A percentile compares a stretch with the other conserved stretches of the same genome.
phyloP scores from a whole-genome alignment of 495 filamentous ascomycete genomes.

The Trichoderma virens region DNA sequence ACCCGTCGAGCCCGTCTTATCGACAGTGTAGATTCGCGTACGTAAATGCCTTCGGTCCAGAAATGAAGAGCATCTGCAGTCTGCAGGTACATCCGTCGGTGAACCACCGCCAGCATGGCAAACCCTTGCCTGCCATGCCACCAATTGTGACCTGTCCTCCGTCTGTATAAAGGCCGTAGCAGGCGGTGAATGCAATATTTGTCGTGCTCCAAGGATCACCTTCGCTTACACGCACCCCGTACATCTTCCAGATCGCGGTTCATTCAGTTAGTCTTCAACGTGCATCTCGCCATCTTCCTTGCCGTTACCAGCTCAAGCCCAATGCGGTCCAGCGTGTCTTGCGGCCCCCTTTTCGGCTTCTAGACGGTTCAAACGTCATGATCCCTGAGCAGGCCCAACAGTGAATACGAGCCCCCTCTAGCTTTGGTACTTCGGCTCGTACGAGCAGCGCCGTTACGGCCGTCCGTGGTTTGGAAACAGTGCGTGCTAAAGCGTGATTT shows the following conservation, averaged over 20 bases:
- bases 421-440: not conserved
- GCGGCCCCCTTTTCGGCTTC: not conserved
- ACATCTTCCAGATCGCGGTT: slow-evolving; percentile 2
- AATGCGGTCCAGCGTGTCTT: not conserved
- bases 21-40: not conserved
- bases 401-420: slow-evolving; percentile 1
- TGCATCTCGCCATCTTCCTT: not conserved
- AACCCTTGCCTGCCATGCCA: not conserved
- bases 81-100: not conserved
- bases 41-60: not conserved
- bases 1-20: not conserved
- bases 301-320: not conserved
- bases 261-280: not conserved
- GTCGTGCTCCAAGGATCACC: not conserved
- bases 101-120: not conserved
- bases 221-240: not conserved
- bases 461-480: not conserved
- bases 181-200: slow-evolving; percentile 1
- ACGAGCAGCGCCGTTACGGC: not conserved
- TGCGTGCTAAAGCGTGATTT: slow-evolving; percentile 4
- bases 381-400: not conserved
- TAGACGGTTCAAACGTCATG: not conserved
- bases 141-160: not conserved
- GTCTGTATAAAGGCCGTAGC: not conserved
- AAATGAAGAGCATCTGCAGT: not conserved